These are phyloP conservation scores for Butyriboletus loyo DNA, from an alignment of 768 basidiomycete species.

Conservation along the genomic window DNA sequence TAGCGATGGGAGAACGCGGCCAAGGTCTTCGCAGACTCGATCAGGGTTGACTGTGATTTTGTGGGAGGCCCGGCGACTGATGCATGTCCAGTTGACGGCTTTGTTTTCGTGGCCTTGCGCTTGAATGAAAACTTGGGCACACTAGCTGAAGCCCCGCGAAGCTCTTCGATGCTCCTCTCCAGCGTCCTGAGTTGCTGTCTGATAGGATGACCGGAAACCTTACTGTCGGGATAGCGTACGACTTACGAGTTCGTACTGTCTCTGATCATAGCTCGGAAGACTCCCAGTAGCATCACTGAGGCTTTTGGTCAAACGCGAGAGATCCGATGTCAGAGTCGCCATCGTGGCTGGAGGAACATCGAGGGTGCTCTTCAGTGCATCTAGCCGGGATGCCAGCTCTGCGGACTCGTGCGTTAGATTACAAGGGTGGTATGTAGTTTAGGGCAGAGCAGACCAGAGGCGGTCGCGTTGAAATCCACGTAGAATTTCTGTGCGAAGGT, in stretches of 20 bases:
- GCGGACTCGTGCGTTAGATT: slow-evolving; percentile 17
- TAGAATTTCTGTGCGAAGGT: slow-evolving; percentile 30
- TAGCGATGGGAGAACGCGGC: slow-evolving; percentile 45
- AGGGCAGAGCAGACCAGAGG: slow-evolving; percentile 22
- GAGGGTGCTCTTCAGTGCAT: slow-evolving; percentile 33
- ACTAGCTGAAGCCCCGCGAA: slow-evolving; percentile 43
- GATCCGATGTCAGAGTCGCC: slow-evolving; percentile 44
- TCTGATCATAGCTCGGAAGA: slow-evolving; percentile 71
- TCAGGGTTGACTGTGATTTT: not conserved
- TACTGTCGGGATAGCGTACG: not conserved
- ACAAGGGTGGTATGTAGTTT: not conserved
- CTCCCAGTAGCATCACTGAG: slow-evolving; percentile 62
- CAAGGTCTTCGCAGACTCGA: slow-evolving; percentile 39
- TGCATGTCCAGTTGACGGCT: slow-evolving; percentile 3
- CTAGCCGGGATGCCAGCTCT: slow-evolving; percentile 52
- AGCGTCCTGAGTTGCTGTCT: slow-evolving; percentile 63
- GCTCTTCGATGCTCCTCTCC: slow-evolving; percentile 51
- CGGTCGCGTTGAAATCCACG: slow-evolving; percentile 20
- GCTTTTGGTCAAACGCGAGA: slow-evolving; percentile 58
- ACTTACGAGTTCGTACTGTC: slow-evolving; percentile 65
- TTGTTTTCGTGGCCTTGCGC: slow-evolving; percentile 35
- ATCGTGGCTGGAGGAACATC: slow-evolving; percentile 35
- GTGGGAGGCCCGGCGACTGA: not conserved
- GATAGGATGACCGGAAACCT: slow-evolving; percentile 10
- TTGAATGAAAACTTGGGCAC: slow-evolving; percentile 73